Conservation (phyloP, 2,329 filamentous ascomycete genomes). For the Westerdykella aurantiaca region DNA sequence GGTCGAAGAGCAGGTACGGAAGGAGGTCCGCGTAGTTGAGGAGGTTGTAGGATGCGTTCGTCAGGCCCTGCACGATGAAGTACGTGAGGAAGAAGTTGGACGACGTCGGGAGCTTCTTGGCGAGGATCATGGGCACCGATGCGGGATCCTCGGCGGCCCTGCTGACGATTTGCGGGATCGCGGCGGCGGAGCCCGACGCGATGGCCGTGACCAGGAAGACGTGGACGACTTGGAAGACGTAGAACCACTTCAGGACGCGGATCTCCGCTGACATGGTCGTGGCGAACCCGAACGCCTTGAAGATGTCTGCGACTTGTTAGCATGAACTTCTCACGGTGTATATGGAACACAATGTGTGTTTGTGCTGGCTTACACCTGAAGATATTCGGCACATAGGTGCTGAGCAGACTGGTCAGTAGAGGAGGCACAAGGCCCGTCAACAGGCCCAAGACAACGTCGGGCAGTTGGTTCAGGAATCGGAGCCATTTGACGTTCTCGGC, state of each 20-base stretch:
- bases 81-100: slow-evolving; percentile 96
- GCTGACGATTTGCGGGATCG: slow-evolving; percentile 52
- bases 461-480: slow-evolving; percentile 66
- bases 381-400: slow-evolving; percentile 79
- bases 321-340: not conserved
- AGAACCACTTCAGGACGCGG: slow-evolving; percentile 87
- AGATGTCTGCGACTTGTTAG: slow-evolving; percentile 54
- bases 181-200: slow-evolving; percentile 70
- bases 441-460: slow-evolving; percentile 67
- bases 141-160: slow-evolving; percentile 51
- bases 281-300: slow-evolving; percentile 73
- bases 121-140: slow-evolving; percentile 59
- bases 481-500: slow-evolving; percentile 61
- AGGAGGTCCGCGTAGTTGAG: slow-evolving; percentile 70
- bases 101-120: slow-evolving; percentile 68
- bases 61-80: slow-evolving; percentile 86
- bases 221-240: slow-evolving; percentile 83
- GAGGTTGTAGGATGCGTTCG: slow-evolving; percentile 67
- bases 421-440: slow-evolving; percentile 80
- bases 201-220: slow-evolving; percentile 86
- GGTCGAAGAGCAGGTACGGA: slow-evolving; percentile 68
- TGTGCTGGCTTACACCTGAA: slow-evolving; percentile 59
- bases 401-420: slow-evolving; percentile 71
- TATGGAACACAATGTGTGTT: not conserved
- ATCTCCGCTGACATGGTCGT: slow-evolving; percentile 76